Percentiles rank a stretch among this genome's conserved stretches.
phyloP scores from a whole-genome alignment of 441 rosid species.

The Viola pubescens region DNA sequence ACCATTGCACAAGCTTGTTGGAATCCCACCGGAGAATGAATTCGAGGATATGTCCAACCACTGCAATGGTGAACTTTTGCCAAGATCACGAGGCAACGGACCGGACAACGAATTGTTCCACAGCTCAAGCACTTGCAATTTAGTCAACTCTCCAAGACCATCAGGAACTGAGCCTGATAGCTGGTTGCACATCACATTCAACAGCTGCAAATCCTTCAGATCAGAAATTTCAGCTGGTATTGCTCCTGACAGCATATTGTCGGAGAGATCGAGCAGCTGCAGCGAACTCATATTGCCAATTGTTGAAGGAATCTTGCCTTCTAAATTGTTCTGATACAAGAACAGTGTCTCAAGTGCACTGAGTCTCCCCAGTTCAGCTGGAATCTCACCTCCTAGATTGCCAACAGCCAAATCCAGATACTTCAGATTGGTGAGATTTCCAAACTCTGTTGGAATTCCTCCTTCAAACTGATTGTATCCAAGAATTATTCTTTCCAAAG shows the following conservation, averaged over 20 bases:
- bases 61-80: constrained; percentile 61
- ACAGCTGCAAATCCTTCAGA: constrained; percentile 61
- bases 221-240: constrained; percentile 50
- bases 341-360: constrained; percentile 45
- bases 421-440: constrained; percentile 61
- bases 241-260: constrained; percentile 54
- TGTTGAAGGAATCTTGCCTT: constrained; percentile 56
- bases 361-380: constrained; percentile 61
- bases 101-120: constrained; percentile 88
- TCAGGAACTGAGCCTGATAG: constrained; percentile 61
- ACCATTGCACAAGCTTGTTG: constrained; percentile 48
- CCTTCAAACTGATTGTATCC: constrained; percentile 83
- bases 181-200: constrained; percentile 77
- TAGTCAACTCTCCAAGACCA: constrained; percentile 37
- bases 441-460: constrained; percentile 59
- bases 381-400: constrained; percentile 66
- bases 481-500: constrained; percentile 61
- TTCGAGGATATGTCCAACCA: constrained; percentile 86
- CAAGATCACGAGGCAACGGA: constrained; percentile 57
- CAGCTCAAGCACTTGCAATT: constrained; percentile 57
- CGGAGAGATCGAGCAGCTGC: constrained; percentile 70
- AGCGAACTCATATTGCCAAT: constrained; percentile 57
- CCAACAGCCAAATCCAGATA: constrained; percentile 79
- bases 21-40: constrained; percentile 65
- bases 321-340: constrained; percentile 60